Base-by-base conservation (phyloP, 1,284 basidiomycete species). In the Neonothopanus nambi region DNA sequence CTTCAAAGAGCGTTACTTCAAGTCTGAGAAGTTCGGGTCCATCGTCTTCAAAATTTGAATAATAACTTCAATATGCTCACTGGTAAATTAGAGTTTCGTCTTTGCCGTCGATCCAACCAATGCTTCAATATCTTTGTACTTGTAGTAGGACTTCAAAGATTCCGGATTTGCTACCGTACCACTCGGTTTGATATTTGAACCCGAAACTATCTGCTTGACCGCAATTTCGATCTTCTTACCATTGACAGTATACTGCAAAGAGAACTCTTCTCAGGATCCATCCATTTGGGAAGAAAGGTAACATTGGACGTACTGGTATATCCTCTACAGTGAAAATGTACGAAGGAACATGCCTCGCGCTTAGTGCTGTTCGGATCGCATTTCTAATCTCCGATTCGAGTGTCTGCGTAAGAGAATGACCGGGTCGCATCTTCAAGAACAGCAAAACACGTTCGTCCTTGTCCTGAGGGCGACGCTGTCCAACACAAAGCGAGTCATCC, bases 361-460 rank as follows among this genome's bases (percentile, higher is more conserved):
- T 92, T 48, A 92, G 73, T 13, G 79, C 77, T n/a, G 73, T 71
- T 52, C 83, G 72, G 55, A 94, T 91, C 12, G 82, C 75, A 0
- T 67, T 65, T 60, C 81, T 80, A 55, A 92, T 82, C 40, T 75
- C 63, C 50, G 71, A 73, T 30, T 78, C 70, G 35, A 91, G 67
- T 8, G 66, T 65, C 0, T 74, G 63, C 7, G 76, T 78, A 42
- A 88, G 74, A n/a, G 65, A 70, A 51, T 73, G 63, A 1, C 82
- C 83, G 0, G 74, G 59, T 23, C 79, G 77, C 75, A 93, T 84
- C 70, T 92, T 91, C 61, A 95, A 63, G 68, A 95, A 95, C 3
- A 95, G 73, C 7, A 95, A 73, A 3, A 95, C 93, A 41, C 90
- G 84, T 68, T 96, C 93, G 65, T 95, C 90, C 30, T 79, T 77